A percentile compares a stretch with the other conserved stretches of the same genome.
Evolutionary conservation across 371 early-diverging fungal genomes (phyloP).

Genomic region (Furculomyces boomerangus): DNA sequence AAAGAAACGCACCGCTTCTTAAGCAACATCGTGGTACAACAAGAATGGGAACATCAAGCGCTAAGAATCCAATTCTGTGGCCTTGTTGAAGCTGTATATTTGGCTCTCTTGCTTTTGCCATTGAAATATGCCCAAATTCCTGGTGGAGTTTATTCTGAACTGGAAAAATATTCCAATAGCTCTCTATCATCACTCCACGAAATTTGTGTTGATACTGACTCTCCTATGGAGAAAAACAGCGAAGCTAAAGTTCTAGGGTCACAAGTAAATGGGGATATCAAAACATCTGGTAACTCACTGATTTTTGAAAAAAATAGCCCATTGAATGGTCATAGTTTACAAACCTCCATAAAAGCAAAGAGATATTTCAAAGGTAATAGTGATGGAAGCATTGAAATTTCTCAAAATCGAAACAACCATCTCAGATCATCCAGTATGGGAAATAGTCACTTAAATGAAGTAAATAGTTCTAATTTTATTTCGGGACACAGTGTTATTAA

Average conservation of each 20-base stretch:
- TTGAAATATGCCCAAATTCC: no score
- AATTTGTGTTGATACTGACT: not conserved
- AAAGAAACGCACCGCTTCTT: slow-evolving; percentile 54
- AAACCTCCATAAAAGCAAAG: not conserved
- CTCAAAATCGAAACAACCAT: not conserved
- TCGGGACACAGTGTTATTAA: not conserved
- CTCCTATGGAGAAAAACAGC: not conserved
- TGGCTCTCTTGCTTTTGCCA: no score
- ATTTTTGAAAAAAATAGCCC: not conserved
- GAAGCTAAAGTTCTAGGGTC: not conserved
- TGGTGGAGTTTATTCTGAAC: no score
- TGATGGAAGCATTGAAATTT: not conserved
- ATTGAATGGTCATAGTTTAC: slow-evolving; percentile 7
- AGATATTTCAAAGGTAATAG: not conserved
- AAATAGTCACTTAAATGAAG: not conserved
- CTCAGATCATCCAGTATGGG: not conserved
- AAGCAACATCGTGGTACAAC: not conserved
- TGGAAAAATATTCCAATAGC: no score
- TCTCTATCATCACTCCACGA: not conserved
- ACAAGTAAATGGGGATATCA: not conserved
- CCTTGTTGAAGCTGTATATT: slow-evolving; percentile 65
- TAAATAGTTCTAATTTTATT: not conserved
- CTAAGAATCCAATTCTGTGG: slow-evolving; percentile 74
- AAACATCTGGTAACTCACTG: not conserved
- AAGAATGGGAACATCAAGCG: slow-evolving; percentile 74